Evolutionary conservation across 345 rosid species (phyloP).

Genomic region (Luvunga scandens): DNA sequence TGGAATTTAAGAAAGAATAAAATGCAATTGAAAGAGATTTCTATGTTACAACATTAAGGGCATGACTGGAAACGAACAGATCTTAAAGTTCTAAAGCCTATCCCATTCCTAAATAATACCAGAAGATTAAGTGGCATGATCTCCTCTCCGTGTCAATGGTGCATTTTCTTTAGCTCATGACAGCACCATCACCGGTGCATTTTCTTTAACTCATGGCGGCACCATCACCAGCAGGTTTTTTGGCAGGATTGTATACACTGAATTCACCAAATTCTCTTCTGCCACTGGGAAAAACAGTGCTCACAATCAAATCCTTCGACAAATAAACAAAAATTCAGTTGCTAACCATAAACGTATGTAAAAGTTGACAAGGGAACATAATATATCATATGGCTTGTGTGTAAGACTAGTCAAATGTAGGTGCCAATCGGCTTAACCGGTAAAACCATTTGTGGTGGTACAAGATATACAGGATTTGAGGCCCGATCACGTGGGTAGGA

Average conservation of each 20-base stretch:
- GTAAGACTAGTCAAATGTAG: neutral
- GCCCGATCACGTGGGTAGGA: too few species aligned
- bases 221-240: constrained; percentile 25
- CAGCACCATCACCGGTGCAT: neutral
- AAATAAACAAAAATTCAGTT: constrained; percentile 30
- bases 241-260: constrained; percentile 79
- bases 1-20: neutral
- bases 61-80: too few species aligned
- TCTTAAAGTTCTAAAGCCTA: neutral
- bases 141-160: neutral
- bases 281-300: constrained; percentile 64
- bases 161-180: neutral
- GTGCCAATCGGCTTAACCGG: too few species aligned
- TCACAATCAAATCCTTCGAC: constrained; percentile 52
- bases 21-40: neutral
- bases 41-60: neutral
- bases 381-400: neutral
- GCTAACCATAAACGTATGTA: neutral
- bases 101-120: neutral
- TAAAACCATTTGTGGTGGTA: too few species aligned
- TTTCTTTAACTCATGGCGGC: neutral
- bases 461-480: too few species aligned
- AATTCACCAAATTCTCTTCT: constrained; percentile 88
- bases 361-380: neutral
- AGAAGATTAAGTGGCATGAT: neutral